These are phyloP conservation scores for Ballota nigra DNA, from an alignment of 257 asterid genomes.

Conservation along the genomic window DNA sequence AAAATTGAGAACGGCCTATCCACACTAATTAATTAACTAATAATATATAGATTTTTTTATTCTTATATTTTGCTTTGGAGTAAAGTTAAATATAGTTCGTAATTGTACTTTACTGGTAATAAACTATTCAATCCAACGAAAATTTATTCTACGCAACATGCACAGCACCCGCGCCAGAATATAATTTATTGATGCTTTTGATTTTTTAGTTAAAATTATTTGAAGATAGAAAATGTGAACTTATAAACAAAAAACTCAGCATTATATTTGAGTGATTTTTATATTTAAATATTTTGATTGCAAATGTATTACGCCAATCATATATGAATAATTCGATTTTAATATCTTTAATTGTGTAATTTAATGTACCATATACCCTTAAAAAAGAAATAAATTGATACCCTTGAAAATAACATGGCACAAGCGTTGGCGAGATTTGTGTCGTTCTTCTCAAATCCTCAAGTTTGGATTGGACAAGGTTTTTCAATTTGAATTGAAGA, in stretches of 20 bases:
- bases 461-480: no score
- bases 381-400: no score
- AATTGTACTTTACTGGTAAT: slow-evolving; percentile 19
- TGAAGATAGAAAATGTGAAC: background rate
- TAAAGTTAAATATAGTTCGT: slow-evolving; percentile 13
- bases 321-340: background rate
- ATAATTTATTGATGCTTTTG: background rate
- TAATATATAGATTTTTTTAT: background rate
- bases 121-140: slow-evolving; percentile 14
- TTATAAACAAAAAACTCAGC: background rate
- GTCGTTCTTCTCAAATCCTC: no score
- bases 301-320: background rate
- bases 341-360: no score
- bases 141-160: slow-evolving; percentile 28
- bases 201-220: background rate
- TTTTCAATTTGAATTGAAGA: no score
- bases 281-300: background rate
- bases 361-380: background rate
- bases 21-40: background rate
- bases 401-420: background rate
- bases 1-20: no score
- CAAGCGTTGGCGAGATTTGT: no score
- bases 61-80: background rate
- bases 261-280: background rate
- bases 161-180: slow-evolving; percentile 17